Conservation (phyloP, 768 basidiomycete genomes). For the Tricholomella constricta region DNA sequence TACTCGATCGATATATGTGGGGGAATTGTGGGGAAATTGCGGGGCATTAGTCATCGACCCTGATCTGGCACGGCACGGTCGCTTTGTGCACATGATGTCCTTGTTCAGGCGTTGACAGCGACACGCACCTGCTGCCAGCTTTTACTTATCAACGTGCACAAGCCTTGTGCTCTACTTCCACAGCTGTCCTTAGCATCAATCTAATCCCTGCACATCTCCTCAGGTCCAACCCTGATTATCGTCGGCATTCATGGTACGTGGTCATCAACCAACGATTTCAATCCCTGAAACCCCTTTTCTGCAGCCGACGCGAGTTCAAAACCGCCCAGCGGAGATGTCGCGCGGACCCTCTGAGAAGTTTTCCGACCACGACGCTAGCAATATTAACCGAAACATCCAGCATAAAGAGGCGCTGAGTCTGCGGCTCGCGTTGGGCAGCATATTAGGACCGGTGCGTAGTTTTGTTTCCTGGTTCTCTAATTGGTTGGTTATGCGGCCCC, state of each 20-base stretch:
- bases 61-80: slow-evolving; percentile 3
- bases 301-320: slow-evolving; percentile 39
- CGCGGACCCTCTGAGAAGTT: slow-evolving; percentile 19
- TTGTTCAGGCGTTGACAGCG: slow-evolving; percentile 10
- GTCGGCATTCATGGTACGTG: slow-evolving; percentile 7
- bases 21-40: slow-evolving; percentile 23
- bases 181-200: not conserved
- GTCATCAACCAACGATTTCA: slow-evolving; percentile 3
- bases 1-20: not conserved
- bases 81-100: slow-evolving; percentile 13
- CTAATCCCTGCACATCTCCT: slow-evolving; percentile 8
- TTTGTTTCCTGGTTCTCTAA: slow-evolving; percentile 9
- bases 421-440: slow-evolving; percentile 59
- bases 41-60: slow-evolving; percentile 31
- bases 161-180: slow-evolving; percentile 2
- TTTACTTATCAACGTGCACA: not conserved
- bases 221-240: not conserved
- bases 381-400: slow-evolving; percentile 34
- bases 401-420: slow-evolving; percentile 55
- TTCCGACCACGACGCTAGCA: slow-evolving; percentile 26
- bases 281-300: not conserved
- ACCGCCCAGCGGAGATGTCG: slow-evolving; percentile 31
- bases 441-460: slow-evolving; percentile 56
- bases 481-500: slow-evolving; percentile 15
- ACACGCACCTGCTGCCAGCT: slow-evolving; percentile 1